Base-by-base conservation (phyloP, 1,284 basidiomycete genomes). In the Cryptococcus sp. region DNA sequence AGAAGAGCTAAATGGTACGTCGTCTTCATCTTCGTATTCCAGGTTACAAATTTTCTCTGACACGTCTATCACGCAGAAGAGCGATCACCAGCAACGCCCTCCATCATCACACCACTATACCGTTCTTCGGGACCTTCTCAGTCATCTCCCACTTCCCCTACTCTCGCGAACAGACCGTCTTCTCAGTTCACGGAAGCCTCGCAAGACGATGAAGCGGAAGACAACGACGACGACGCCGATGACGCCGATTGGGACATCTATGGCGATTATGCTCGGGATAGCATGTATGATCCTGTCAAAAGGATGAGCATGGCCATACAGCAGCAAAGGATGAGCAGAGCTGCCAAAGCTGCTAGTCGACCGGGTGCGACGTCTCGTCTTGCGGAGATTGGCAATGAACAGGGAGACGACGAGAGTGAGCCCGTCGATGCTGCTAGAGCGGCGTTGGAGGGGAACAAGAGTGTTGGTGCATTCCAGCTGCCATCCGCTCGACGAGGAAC, bases 231-330 rank as follows among this genome's bases (percentile, higher is more conserved):
- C 16, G 45, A 57, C 20, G 46, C 52, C n/a, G 38, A 34, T 17
- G 46, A 54, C 20, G 58, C 50, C 8, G 69, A 68, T 37, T 75
- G 73, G 73, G 73, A 75, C 48, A 74, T 75, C 13, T 73, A 72
- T 55, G 70, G 63, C 45, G 67, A 72, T 43, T 74, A 75, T 53
- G 70, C 70, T 2, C 38, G 72, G 29, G 70, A 73, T 17, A 70
- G 67, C 50, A 71, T 75, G 73, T 75, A 75, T 41, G 61, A 45
- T 22, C 63, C 65, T 7, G 54, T 53, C 4, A 62, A 61, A 41
- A 53, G 61, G 15, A 43, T 62, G 44, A 58, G 57, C 26, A 26
- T 53, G n/a, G 62, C 64, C 20, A 44, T 59, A 3, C 58, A 59
- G 41, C 54, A 63, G 40, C 51, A 53, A 34, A 43, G 58, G 16